Conservation (phyloP, 148 eudicot genomes). For the Cornus florida region DNA sequence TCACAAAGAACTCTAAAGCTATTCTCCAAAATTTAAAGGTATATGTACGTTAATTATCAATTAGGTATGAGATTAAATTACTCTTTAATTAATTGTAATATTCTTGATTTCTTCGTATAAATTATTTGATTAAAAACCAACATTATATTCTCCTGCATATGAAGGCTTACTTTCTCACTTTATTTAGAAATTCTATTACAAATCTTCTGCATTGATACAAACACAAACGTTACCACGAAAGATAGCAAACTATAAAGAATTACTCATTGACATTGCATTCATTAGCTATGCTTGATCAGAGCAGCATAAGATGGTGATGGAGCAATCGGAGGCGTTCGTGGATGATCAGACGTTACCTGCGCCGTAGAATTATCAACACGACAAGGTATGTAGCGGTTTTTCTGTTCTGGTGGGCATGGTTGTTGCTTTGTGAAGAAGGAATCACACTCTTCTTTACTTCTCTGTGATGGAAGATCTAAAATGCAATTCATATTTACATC, state of each 20-base stretch:
- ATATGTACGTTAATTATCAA: no score
- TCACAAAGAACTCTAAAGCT: no score
- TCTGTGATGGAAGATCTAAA: conserved; percentile 34
- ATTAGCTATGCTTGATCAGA: background rate
- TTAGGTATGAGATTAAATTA: no score
- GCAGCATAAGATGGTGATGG: conserved; percentile 17
- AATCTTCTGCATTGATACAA: no score
- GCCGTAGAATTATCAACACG: conserved; percentile 10
- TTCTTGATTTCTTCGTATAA: no score
- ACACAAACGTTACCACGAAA: no score
- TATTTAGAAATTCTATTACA: no score
- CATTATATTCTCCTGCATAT: no score
- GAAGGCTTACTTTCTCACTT: no score
- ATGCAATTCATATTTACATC: conserved; percentile 42
- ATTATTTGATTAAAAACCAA: no score
- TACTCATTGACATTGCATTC: background rate
- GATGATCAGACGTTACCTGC: background rate
- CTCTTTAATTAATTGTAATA: no score
- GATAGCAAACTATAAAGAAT: background rate
- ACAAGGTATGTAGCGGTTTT: conserved; percentile 28
- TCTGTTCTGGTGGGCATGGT: conserved; percentile 21
- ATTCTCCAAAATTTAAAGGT: no score
- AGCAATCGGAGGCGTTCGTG: background rate
- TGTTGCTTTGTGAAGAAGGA: conserved; percentile 25
- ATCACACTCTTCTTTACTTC: conserved; percentile 18